Evolutionary conservation across 805 yeast genomes (phyloP).

Genomic region (Saccharomyces paradoxus): DNA sequence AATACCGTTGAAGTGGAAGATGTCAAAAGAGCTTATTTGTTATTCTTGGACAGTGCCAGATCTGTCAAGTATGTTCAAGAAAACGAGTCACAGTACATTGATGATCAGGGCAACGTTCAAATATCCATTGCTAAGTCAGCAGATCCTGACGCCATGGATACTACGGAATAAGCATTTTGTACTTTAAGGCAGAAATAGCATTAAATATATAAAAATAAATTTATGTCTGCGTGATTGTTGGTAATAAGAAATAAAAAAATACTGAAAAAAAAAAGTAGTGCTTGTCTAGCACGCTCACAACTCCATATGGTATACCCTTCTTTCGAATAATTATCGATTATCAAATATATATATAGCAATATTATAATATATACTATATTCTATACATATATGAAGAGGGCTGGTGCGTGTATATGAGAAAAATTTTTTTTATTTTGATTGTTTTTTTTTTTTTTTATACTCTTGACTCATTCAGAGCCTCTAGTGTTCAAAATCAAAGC

Average conservation of each 20-base stretch:
- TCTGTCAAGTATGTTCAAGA: slow-evolving; percentile 80
- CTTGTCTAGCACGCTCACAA: not conserved
- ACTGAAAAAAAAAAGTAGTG: not conserved
- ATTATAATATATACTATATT: not conserved
- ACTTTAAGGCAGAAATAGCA: not conserved
- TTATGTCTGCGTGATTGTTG: not conserved
- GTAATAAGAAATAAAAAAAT: not conserved
- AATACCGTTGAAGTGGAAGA: slow-evolving; percentile 63
- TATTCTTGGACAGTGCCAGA: slow-evolving; percentile 83
- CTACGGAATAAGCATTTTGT: slow-evolving; percentile 20
- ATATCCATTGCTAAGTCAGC: slow-evolving; percentile 33
- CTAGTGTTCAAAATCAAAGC: slow-evolving; percentile 88
- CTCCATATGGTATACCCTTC: not conserved
- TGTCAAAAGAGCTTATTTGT: slow-evolving; percentile 75
- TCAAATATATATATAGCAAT: not conserved
- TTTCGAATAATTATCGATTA: not conserved
- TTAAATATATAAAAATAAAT: not conserved
- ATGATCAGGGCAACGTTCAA: slow-evolving; percentile 66
- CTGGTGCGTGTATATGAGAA: not conserved
- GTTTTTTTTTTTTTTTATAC: not conserved
- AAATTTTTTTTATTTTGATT: not conserved
- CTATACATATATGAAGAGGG: not conserved
- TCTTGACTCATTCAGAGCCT: slow-evolving; percentile 46
- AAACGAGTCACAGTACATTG: slow-evolving; percentile 58
- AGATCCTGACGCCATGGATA: slow-evolving; percentile 28